Base-by-base conservation (phyloP, 2,329 filamentous ascomycete species). In the Fusarium odoratissimum region DNA sequence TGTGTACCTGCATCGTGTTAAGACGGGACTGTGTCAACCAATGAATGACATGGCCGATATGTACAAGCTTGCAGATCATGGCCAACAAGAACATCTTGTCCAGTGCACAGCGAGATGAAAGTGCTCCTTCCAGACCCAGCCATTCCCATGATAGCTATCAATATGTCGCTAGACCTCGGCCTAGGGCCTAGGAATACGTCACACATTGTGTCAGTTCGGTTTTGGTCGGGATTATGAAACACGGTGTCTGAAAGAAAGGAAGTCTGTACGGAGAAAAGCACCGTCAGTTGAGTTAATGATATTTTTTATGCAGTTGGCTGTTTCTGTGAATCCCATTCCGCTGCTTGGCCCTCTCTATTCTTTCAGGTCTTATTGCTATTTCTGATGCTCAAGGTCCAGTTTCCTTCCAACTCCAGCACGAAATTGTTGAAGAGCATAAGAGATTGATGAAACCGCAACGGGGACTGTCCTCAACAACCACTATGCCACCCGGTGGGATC, bases 121-220 rank as follows among this genome's bases (percentile, higher is more conserved):
- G 56, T 61, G 25, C 66, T 69, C 17, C 66, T 66, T 7, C 66
- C 62, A 21, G 66, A 37, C n/a, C 66, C 66, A 6, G 62, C 66
- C 45, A 69, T 56, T 14, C 62, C 66, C 62, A 69, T 69, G 5
- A 69, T 13, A 5, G 66, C 66, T n/a, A 69, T 49, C 8, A 61
- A 48, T 4, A 69, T 37, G 30, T 60, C 48, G 12, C 48, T 60
- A 8, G 30, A 13, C 23, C 13, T 37, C 1, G 23, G 49, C 9
- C 49, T 37, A 37, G 37, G 37, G 49, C 49, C 23, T 28, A 8
- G 9, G 7, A 52, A 37, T 28, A 52, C 13, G 13, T 52, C 49
- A 8, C 23, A 5, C 49, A 37, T 52, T 17, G 48, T 12, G 23
- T 7, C 13, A 21, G 33, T 11, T 52, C 6, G 13, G 9, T 5